Evolutionary conservation across 345 rosid species (phyloP).

Genomic region (Lepidium didymum): DNA sequence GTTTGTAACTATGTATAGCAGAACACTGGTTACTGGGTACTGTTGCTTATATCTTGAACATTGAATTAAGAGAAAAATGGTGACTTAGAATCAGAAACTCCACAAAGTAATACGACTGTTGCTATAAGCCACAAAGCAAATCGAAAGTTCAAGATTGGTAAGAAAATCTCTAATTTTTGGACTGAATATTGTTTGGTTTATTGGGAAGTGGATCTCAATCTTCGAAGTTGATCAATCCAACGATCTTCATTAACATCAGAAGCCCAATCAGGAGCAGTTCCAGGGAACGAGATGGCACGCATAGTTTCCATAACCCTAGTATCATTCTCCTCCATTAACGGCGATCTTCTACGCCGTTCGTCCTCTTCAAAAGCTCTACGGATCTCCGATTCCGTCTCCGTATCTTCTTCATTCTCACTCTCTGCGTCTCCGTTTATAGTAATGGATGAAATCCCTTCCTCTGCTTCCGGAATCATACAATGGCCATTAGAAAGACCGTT

Average conservation of each 20-base stretch:
- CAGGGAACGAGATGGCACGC: conserved; percentile 69
- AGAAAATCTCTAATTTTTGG: not conserved
- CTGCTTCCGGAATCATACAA: conserved; percentile 19
- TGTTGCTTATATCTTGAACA: not conserved
- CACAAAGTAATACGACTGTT: too few species aligned
- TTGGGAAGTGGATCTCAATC: conserved; percentile 41
- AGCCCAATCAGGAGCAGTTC: conserved; percentile 75
- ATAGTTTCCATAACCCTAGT: conserved; percentile 72
- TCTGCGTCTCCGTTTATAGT: conserved; percentile 35
- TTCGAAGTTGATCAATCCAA: conserved; percentile 63
- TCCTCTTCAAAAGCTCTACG: conserved; percentile 62
- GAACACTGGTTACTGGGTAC: not conserved
- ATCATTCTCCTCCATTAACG: conserved; percentile 54
- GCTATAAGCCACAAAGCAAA: not conserved
- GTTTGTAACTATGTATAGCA: conserved; percentile 6
- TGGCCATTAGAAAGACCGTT: conserved; percentile 41
- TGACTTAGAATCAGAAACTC: too few species aligned
- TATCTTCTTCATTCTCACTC: conserved; percentile 40
- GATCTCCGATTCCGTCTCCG: conserved; percentile 35
- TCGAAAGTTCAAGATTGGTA: not conserved
- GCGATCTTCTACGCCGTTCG: conserved; percentile 66
- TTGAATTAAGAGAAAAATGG: too few species aligned
- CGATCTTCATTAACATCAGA: conserved; percentile 55
- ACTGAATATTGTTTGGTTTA: not conserved
- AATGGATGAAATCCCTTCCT: conserved; percentile 47